Evolutionary conservation across 306 rosid species (phyloP).

Genomic region (Urtica urens): DNA sequence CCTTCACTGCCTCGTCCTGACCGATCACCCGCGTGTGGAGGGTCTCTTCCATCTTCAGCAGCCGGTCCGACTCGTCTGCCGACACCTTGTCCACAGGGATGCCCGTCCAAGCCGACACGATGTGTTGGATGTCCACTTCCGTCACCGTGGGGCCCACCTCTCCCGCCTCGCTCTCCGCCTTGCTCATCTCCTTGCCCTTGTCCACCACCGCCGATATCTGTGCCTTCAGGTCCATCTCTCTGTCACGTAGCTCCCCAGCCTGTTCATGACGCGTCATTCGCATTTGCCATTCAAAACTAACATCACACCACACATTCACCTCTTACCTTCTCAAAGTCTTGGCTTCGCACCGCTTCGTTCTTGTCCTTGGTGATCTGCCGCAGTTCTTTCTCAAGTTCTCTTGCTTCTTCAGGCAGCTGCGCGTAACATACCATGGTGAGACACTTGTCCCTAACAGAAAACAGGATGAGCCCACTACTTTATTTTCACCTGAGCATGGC

Average conservation of each 20-base stretch:
- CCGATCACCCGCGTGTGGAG: conserved; percentile 19
- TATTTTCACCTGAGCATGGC: conserved; percentile 93
- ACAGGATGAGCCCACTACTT: conserved; percentile 1
- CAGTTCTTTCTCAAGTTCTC: conserved; percentile 76
- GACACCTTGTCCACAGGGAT: conserved; percentile 27
- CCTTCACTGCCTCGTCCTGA: conserved; percentile 24
- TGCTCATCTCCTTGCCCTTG: not conserved
- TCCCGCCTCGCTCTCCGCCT: conserved; percentile 50
- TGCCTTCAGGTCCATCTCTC: conserved; percentile 87
- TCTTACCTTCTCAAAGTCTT: not conserved
- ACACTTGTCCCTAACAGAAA: conserved; percentile 1
- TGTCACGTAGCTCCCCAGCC: conserved; percentile 93
- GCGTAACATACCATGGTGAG: not conserved
- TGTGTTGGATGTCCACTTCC: conserved; percentile 16
- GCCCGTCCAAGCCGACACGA: conserved; percentile 19
- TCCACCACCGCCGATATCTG: conserved; percentile 58
- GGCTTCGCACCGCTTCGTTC: conserved; percentile 70
- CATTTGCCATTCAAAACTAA: not conserved
- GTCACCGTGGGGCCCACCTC: conserved; percentile 9
- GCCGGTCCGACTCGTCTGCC: conserved; percentile 6
- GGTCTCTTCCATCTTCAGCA: conserved; percentile 14
- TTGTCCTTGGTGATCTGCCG: conserved; percentile 88
- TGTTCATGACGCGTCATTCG: conserved; percentile 29
- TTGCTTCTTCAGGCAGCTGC: conserved; percentile 90
- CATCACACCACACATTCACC: not conserved